Conservation (phyloP, 176 grass and related monocot genomes). For the Triticum turgidum region DNA sequence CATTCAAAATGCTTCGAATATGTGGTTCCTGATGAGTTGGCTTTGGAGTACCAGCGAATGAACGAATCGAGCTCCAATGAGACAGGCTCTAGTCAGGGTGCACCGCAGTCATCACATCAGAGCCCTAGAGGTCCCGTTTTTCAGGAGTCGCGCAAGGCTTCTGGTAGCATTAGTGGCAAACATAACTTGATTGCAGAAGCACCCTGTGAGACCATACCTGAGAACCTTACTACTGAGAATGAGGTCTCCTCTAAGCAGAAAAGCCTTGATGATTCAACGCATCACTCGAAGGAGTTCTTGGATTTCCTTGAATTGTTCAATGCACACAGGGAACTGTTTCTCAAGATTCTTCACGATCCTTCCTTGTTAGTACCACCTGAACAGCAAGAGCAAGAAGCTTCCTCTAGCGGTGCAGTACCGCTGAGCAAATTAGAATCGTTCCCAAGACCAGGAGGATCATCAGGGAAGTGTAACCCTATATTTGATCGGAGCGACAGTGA, state of each 20-base stretch:
- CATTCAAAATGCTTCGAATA: slow-evolving; percentile 57
- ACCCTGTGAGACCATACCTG: slow-evolving; percentile 2
- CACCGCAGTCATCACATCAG: background rate
- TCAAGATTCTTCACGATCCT: slow-evolving; percentile 73
- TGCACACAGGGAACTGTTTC: slow-evolving; percentile 60
- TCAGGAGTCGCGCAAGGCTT: background rate
- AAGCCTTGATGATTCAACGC: slow-evolving; percentile 18
- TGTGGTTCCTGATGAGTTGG: slow-evolving; percentile 42
- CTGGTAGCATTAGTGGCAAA: slow-evolving; percentile 14
- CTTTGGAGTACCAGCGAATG: slow-evolving; percentile 27
- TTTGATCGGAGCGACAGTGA: slow-evolving; percentile 52
- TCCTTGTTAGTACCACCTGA: slow-evolving; percentile 35
- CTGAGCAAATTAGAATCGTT: slow-evolving; percentile 48
- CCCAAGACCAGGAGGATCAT: slow-evolving; percentile 40
- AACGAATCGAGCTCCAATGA: slow-evolving; percentile 24
- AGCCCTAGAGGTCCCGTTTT: background rate
- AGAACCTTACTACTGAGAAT: slow-evolving; percentile 3
- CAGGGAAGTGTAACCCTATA: slow-evolving; percentile 43
- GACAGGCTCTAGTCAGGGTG: slow-evolving; percentile 19
- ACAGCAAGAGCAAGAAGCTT: slow-evolving; percentile 47
- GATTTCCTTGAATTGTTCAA: slow-evolving; percentile 62
- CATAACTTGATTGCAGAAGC: slow-evolving; percentile 29
- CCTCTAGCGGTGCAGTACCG: slow-evolving; percentile 10
- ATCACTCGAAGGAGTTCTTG: slow-evolving; percentile 63
- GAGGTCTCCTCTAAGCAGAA: slow-evolving; percentile 28